Evolutionary conservation across 2,329 filamentous ascomycete species (phyloP).

Genomic region (Talaromyces sp.): DNA sequence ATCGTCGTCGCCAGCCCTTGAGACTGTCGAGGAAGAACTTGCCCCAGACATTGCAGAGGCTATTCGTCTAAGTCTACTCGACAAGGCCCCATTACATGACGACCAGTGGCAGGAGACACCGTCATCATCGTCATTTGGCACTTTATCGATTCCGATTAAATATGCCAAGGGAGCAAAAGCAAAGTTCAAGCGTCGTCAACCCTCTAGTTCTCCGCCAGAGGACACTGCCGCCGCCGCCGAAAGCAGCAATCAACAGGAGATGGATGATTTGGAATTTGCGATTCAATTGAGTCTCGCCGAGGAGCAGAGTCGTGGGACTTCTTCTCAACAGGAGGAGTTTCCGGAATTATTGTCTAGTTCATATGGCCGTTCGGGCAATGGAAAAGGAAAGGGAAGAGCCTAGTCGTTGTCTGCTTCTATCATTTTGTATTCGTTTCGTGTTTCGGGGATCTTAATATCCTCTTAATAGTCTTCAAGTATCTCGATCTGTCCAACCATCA

Average conservation of each 20-base stretch:
- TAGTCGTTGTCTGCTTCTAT: slow-evolving; percentile 4
- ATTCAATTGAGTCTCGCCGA: slow-evolving; percentile 61
- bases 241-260: slow-evolving; percentile 45
- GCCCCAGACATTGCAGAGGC: slow-evolving; percentile 62
- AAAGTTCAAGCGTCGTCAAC: slow-evolving; percentile 20
- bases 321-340: slow-evolving; percentile 31
- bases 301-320: slow-evolving; percentile 46
- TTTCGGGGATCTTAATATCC: neutral
- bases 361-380: slow-evolving; percentile 30
- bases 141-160: slow-evolving; percentile 33
- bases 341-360: slow-evolving; percentile 25
- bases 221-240: slow-evolving; percentile 21
- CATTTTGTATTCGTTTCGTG: neutral
- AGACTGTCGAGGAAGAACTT: slow-evolving; percentile 47
- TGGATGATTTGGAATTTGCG: slow-evolving; percentile 60
- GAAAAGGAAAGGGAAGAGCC: slow-evolving; percentile 30
- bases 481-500: neutral
- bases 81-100: slow-evolving; percentile 26
- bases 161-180: slow-evolving; percentile 30
- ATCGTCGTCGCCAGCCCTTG: slow-evolving; percentile 34
- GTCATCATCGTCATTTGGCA: neutral
- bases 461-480: neutral
- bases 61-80: slow-evolving; percentile 52
- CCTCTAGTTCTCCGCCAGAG: slow-evolving; percentile 17
- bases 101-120: slow-evolving; percentile 13